Conservation (phyloP, 768 basidiomycete genomes). For the Leccinum variicolor region DNA sequence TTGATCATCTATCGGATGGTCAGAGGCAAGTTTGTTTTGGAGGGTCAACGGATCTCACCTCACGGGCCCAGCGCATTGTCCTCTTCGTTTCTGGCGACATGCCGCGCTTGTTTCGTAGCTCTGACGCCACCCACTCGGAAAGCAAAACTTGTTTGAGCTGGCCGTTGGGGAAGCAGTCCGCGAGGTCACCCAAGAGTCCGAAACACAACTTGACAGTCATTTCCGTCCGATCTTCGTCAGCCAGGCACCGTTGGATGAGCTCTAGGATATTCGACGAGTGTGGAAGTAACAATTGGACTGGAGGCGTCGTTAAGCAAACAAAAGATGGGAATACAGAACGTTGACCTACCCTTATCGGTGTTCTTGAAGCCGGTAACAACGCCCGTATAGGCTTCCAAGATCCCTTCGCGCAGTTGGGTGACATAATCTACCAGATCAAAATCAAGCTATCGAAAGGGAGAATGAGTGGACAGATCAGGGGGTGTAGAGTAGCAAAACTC, state of each 20-base stretch:
- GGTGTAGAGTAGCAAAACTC: slow-evolving; percentile 24
- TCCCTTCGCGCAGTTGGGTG: slow-evolving; percentile 84
- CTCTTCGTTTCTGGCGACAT: slow-evolving; percentile 79
- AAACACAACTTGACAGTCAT: slow-evolving; percentile 67
- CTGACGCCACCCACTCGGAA: slow-evolving; percentile 71
- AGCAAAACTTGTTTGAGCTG: slow-evolving; percentile 79
- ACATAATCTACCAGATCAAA: slow-evolving; percentile 94
- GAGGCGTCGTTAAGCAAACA: neutral
- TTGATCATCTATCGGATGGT: slow-evolving; percentile 62
- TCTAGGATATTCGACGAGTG: slow-evolving; percentile 76
- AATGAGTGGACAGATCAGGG: neutral
- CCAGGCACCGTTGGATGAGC: slow-evolving; percentile 71
- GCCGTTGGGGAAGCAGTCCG: slow-evolving; percentile 79
- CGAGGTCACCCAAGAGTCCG: slow-evolving; percentile 91
- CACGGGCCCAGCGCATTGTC: slow-evolving; percentile 90
- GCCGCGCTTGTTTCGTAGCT: slow-evolving; percentile 71
- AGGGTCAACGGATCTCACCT: slow-evolving; percentile 51
- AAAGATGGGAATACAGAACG: neutral
- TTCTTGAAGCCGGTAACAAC: slow-evolving; percentile 89
- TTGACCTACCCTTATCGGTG: slow-evolving; percentile 61
- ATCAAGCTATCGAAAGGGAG: slow-evolving; percentile 51
- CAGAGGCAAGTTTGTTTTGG: neutral
- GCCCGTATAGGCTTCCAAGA: slow-evolving; percentile 95
- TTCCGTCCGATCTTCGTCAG: slow-evolving; percentile 84
- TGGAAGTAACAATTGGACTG: slow-evolving; percentile 46